phyloP scores from a whole-genome alignment of 2,329 filamentous ascomycete genomes.

The Colletotrichum australisinense region DNA sequence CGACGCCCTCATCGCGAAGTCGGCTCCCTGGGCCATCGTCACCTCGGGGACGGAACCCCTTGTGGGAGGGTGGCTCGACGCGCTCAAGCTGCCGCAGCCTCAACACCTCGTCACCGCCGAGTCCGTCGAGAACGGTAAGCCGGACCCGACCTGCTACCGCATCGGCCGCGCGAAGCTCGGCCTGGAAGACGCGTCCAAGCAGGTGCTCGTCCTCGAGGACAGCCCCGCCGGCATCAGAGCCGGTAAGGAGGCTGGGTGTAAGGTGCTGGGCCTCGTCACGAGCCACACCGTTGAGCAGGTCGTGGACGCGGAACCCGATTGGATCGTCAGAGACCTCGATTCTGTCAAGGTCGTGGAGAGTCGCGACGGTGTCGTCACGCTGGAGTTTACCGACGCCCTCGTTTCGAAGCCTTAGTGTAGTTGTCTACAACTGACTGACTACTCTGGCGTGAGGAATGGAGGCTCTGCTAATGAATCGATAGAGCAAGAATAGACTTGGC shows the following conservation, averaged over 20 bases:
- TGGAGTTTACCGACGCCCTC: slow-evolving; percentile 76
- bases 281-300: slow-evolving; percentile 83
- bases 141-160: slow-evolving; percentile 79
- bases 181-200: slow-evolving; percentile 57
- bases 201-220: slow-evolving; percentile 86
- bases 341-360: slow-evolving; percentile 74
- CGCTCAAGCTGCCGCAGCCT: slow-evolving; percentile 73
- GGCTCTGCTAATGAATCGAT: slow-evolving; percentile 32
- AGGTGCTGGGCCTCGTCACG: slow-evolving; percentile 85
- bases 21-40: slow-evolving; percentile 87
- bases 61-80: slow-evolving; percentile 77
- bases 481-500: slow-evolving; percentile 28
- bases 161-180: slow-evolving; percentile 74
- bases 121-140: slow-evolving; percentile 80
- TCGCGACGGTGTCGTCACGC: slow-evolving; percentile 68
- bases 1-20: slow-evolving; percentile 69
- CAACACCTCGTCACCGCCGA: slow-evolving; percentile 79
- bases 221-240: slow-evolving; percentile 86
- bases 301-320: slow-evolving; percentile 82
- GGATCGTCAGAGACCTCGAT: slow-evolving; percentile 83
- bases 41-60: slow-evolving; percentile 77
- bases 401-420: not conserved
- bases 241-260: slow-evolving; percentile 87
- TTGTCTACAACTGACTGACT: no score
- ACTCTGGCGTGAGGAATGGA: slow-evolving; percentile 30